These are phyloP conservation scores for Fraxinus greggii DNA, from an alignment of 305 asterid genomes.

Conservation along the genomic window DNA sequence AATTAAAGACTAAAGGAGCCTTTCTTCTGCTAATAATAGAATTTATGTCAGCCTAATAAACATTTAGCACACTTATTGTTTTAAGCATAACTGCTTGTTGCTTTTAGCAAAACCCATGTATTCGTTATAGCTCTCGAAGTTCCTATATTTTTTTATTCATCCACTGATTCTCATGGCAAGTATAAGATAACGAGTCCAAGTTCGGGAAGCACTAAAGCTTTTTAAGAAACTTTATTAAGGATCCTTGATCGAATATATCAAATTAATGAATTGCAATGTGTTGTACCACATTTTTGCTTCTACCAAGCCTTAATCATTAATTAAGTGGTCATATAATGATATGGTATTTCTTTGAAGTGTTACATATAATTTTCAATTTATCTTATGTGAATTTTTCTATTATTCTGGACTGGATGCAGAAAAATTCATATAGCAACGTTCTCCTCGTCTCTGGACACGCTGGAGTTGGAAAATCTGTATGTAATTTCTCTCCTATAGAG, in stretches of 20 bases:
- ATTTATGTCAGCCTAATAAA: not conserved
- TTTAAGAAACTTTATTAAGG: not conserved
- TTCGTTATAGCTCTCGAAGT: not conserved
- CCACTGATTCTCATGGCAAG: not conserved
- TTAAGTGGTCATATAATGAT: not conserved
- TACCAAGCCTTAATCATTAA: not conserved
- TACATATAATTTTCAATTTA: not conserved
- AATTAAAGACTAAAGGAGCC: not conserved
- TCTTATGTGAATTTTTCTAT: constrained; percentile 11
- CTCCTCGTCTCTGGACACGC: constrained; percentile 84
- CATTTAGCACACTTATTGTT: not conserved
- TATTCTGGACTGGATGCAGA: constrained; percentile 46
- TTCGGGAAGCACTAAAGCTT: not conserved
- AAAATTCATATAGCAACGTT: constrained; percentile 42
- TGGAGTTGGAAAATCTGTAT: constrained; percentile 96
- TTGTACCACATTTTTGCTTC: not conserved
- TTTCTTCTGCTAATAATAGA: not conserved
- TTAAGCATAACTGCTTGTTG: not conserved
- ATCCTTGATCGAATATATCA: not conserved
- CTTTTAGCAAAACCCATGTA: not conserved
- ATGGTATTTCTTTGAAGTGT: constrained; percentile 17
- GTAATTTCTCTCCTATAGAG: constrained; percentile 29
- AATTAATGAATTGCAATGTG: not conserved
- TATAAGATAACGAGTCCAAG: not conserved
- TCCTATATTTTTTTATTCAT: not conserved